Evolutionary conservation across 495 filamentous ascomycete genomes (phyloP).

Genomic region (Penicillium cinerascens): DNA sequence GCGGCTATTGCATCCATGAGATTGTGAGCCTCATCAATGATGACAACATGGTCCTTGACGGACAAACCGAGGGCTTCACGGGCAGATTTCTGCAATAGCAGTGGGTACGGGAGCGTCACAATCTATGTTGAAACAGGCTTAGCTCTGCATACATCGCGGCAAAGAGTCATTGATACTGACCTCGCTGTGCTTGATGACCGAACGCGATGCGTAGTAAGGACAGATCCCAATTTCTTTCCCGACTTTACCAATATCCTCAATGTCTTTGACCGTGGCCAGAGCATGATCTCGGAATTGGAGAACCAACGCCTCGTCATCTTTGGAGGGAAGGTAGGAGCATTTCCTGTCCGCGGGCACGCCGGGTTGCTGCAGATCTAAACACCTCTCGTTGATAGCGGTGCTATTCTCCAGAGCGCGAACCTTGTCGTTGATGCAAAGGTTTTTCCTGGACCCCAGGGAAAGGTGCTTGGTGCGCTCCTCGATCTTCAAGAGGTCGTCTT

Average conservation of each 20-base stretch:
- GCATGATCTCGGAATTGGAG: conserved; percentile 86
- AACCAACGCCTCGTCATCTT: conserved; percentile 65
- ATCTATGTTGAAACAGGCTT: conserved; percentile 50
- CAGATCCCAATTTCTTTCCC: conserved; percentile 81
- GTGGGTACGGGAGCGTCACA: conserved; percentile 87
- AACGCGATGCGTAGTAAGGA: conserved; percentile 91
- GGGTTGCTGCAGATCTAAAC: conserved; percentile 83
- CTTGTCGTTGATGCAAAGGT: conserved; percentile 85
- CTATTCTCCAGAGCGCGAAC: conserved; percentile 67
- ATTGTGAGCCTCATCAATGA: conserved; percentile 97
- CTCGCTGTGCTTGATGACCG: conserved; percentile 76
- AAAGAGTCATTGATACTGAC: conserved; percentile 31
- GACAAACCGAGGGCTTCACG: conserved; percentile 84
- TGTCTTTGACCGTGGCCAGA: conserved; percentile 82
- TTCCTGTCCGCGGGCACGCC: conserved; percentile 60
- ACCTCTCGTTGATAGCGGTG: conserved; percentile 92
- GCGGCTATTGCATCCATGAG: conserved; percentile 90
- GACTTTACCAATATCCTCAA: conserved; percentile 80
- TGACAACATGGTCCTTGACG: conserved; percentile 80
- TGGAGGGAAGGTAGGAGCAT: conserved; percentile 76
- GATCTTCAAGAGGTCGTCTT: conserved; percentile 28
- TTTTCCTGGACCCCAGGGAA: conserved; percentile 84
- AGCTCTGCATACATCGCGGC: background rate
- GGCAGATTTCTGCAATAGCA: conserved; percentile 84
- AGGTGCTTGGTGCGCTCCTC: conserved; percentile 77